These are phyloP conservation scores for Phylloporus arenicola DNA, from an alignment of 768 basidiomycete genomes.

Conservation along the genomic window DNA sequence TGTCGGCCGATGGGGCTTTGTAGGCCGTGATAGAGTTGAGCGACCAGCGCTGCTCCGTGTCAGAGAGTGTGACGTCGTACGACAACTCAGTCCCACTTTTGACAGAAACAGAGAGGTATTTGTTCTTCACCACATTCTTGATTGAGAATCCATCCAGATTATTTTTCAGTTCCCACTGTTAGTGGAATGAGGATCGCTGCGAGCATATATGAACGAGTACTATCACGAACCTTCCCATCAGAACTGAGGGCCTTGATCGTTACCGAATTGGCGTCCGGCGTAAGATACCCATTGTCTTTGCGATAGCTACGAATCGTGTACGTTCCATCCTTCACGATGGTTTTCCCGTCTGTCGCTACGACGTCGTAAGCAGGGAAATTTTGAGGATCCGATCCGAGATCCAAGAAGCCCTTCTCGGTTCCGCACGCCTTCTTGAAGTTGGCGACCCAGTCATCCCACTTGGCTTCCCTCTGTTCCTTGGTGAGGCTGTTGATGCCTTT, in stretches of 20 bases:
- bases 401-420: background rate
- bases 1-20: no score
- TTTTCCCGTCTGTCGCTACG: background rate
- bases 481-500: background rate
- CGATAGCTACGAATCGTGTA: background rate
- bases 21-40: background rate
- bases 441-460: background rate
- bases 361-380: background rate
- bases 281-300: background rate
- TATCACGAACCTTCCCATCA: background rate
- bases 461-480: background rate
- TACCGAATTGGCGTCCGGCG: background rate
- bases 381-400: background rate
- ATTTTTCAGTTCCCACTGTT: background rate
- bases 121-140: background rate
- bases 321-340: background rate
- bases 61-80: background rate
- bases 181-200: background rate
- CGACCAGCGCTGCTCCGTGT: background rate
- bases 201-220: background rate
- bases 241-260: background rate
- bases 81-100: background rate
- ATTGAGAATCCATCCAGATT: background rate
- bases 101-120: background rate
- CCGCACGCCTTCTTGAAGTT: background rate